Percentiles rank a stretch among this genome's conserved stretches.
phyloP scores from a whole-genome alignment of 805 yeast genomes.

The Vanderwaltozyma polyspora region DNA sequence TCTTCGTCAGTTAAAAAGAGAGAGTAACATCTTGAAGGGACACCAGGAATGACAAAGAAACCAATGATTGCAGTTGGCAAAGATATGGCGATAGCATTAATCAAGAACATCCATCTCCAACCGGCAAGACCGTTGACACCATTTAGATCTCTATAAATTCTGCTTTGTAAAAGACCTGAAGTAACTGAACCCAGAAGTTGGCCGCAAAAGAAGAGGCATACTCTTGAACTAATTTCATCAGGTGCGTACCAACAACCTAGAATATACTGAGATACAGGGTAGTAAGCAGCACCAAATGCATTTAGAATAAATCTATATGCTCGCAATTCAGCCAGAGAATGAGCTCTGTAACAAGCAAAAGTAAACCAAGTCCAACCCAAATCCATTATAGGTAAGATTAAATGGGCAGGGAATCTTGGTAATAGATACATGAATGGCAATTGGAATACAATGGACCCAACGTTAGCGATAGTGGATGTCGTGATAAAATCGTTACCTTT shows the following conservation, averaged over 20 bases:
- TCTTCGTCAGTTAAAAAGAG: conserved; percentile 48
- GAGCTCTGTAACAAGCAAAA: conserved; percentile 40
- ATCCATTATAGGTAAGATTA: conserved; percentile 42
- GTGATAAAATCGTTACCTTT: conserved; percentile 52
- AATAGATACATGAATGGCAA: conserved; percentile 55
- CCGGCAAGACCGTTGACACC: conserved; percentile 39
- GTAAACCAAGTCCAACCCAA: conserved; percentile 62
- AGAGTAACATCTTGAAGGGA: conserved; percentile 51
- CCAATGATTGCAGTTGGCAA: conserved; percentile 43
- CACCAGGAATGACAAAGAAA: conserved; percentile 40
- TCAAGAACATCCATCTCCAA: conserved; percentile 61
- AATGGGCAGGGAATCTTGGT: conserved; percentile 43
- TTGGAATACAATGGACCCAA: conserved; percentile 54
- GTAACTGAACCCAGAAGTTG: conserved; percentile 38
- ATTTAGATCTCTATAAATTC: conserved; percentile 30
- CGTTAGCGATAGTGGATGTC: conserved; percentile 47
- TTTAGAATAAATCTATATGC: conserved; percentile 59
- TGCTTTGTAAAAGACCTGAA: conserved; percentile 42
- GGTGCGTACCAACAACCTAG: conserved; percentile 53
- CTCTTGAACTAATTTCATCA: conserved; percentile 48
- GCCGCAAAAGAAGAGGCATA: conserved; percentile 53
- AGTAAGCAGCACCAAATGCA: conserved; percentile 56
- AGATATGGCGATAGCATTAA: conserved; percentile 44
- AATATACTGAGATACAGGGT: conserved; percentile 51
- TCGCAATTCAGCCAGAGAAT: conserved; percentile 40